Evolutionary conservation across 208 protist genomes (phyloP).

Genomic region (Trypanosoma mega): DNA sequence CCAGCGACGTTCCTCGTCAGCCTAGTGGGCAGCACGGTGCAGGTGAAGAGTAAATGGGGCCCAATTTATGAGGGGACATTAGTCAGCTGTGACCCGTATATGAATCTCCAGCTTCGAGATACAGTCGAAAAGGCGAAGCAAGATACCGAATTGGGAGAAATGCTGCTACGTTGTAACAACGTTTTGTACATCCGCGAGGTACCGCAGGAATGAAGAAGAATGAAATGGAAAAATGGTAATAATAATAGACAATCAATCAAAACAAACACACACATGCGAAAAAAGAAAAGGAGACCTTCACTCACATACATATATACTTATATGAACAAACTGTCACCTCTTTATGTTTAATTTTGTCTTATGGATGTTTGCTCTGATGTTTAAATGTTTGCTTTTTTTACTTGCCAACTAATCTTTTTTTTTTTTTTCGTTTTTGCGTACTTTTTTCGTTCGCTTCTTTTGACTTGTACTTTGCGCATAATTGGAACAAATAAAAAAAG

Average conservation of each 20-base stretch:
- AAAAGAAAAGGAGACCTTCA: background rate
- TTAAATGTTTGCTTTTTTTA: slow-evolving; percentile 4
- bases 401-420: too few relatives aligned
- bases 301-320: slow-evolving; percentile 3
- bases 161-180: slow-evolving; percentile 90
- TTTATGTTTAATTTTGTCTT: too few relatives aligned
- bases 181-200: slow-evolving; percentile 87
- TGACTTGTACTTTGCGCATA: background rate
- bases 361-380: too few relatives aligned
- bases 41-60: slow-evolving; percentile 98
- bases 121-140: slow-evolving; percentile 72
- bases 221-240: background rate
- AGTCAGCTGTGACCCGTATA: slow-evolving; percentile 96
- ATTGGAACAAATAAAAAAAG: slow-evolving; percentile 1
- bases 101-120: slow-evolving; percentile 96
- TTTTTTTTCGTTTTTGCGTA: background rate
- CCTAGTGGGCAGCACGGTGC: slow-evolving; percentile 93
- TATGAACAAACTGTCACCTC: too few relatives aligned
- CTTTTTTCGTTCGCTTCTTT: background rate
- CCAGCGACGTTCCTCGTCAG: slow-evolving; percentile 92
- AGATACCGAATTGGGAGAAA: slow-evolving; percentile 76
- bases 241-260: background rate
- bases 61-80: slow-evolving; percentile 97
- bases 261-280: too few relatives aligned
- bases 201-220: slow-evolving; percentile 20